Evolutionary conservation across 2,329 filamentous ascomycete species (phyloP).

Genomic region (Aspergillus niger): DNA sequence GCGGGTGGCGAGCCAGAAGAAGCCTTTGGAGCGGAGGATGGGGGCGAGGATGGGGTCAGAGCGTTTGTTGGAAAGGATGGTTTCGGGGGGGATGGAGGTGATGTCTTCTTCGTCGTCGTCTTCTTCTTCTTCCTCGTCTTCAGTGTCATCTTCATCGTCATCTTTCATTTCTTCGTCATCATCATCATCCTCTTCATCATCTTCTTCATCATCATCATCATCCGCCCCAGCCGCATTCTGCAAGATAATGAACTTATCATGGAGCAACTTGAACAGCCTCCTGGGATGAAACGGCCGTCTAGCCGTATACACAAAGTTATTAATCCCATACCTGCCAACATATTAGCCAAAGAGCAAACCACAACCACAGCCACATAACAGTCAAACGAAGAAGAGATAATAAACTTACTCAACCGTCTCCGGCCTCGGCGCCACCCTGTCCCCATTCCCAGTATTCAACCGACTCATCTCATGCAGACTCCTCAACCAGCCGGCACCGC

Average conservation of each 20-base stretch:
- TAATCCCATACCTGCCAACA: slow-evolving; percentile 60
- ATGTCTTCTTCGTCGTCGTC: slow-evolving; percentile 29
- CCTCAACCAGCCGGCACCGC: slow-evolving; percentile 69
- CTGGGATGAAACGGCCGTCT: slow-evolving; percentile 54
- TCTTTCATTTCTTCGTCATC: slow-evolving; percentile 30
- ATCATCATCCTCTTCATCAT: slow-evolving; percentile 25
- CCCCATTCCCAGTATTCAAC: slow-evolving; percentile 57
- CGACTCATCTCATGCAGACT: slow-evolving; percentile 69
- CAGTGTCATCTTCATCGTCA: slow-evolving; percentile 28
- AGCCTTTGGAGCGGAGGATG: slow-evolving; percentile 48
- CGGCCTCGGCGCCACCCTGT: slow-evolving; percentile 64
- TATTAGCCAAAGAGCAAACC: neutral
- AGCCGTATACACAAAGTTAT: slow-evolving; percentile 69
- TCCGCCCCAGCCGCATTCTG: slow-evolving; percentile 30
- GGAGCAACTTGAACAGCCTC: slow-evolving; percentile 42
- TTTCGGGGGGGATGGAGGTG: slow-evolving; percentile 29
- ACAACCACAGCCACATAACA: neutral
- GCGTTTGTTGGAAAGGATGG: slow-evolving; percentile 44
- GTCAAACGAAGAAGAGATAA: no score
- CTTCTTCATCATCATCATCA: neutral
- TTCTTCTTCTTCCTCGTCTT: slow-evolving; percentile 29
- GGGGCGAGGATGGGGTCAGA: slow-evolving; percentile 39
- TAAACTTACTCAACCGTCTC: slow-evolving; percentile 65
- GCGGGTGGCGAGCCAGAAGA: slow-evolving; percentile 49
- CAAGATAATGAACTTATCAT: slow-evolving; percentile 50